A percentile compares a stretch with the other conserved stretches of the same genome.
These are phyloP conservation scores for Coprinopsis cinerea DNA, from an alignment of 768 basidiomycete species.

Conservation along the genomic window DNA sequence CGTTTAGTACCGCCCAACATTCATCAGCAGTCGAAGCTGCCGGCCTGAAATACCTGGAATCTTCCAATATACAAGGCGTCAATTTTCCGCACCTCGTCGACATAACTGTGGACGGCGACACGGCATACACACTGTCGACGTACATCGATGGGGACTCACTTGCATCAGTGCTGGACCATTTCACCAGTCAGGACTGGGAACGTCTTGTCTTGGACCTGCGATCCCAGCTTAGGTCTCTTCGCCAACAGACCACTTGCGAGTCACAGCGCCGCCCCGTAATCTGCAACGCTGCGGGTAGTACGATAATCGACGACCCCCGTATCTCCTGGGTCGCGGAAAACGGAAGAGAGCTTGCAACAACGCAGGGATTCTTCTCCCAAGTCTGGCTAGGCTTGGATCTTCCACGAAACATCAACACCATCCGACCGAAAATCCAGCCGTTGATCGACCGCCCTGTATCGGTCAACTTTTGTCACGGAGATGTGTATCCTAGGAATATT, in stretches of 20 bases:
- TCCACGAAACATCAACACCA: neutral
- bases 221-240: neutral
- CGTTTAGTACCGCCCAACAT: neutral
- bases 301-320: neutral
- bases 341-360: neutral
- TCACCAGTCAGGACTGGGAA: slow-evolving; percentile 1
- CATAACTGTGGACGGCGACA: neutral
- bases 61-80: neutral
- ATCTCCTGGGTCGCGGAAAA: neutral
- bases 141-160: neutral
- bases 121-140: slow-evolving; percentile 4
- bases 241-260: neutral
- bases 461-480: slow-evolving; percentile 6
- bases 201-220: neutral
- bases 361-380: neutral
- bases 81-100: neutral
- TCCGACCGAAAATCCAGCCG: slow-evolving; percentile 2
- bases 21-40: neutral
- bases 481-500: slow-evolving; percentile 5
- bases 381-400: neutral
- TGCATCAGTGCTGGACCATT: neutral
- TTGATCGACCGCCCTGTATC: neutral
- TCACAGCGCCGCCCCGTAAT: neutral
- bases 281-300: slow-evolving; percentile 1
- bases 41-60: neutral